Conservation (phyloP, 495 filamentous ascomycete genomes). For the Hypoxylon fuscum region DNA sequence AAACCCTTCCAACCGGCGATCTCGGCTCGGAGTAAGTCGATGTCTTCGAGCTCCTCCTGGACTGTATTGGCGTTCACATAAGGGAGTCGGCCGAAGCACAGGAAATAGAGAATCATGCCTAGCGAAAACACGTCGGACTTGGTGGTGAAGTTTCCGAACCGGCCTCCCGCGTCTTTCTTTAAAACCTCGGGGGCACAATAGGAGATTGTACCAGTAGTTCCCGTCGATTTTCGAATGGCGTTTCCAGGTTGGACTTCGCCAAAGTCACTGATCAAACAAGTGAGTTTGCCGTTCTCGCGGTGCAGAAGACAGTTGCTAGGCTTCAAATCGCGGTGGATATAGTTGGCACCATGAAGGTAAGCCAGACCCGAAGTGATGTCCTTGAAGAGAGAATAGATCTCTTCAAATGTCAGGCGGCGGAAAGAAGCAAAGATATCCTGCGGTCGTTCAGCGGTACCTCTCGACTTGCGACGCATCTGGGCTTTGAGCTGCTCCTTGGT, state of each 20-base stretch:
- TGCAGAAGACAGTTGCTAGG: conserved; percentile 96
- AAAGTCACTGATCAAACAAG: conserved; percentile 94
- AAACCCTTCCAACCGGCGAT: conserved; percentile 90
- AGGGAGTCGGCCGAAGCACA: conserved; percentile 91
- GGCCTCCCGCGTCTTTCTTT: conserved; percentile 71
- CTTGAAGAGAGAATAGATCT: conserved; percentile 96
- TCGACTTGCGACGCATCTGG: conserved; percentile 80
- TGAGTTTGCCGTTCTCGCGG: conserved; percentile 70
- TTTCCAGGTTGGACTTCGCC: conserved; percentile 91
- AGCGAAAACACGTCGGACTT: conserved; percentile 97
- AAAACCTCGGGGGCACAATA: conserved; percentile 98
- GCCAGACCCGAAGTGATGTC: conserved; percentile 93
- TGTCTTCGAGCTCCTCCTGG: conserved; percentile 91
- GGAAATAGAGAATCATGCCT: conserved; percentile 97
- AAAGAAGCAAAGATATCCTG: conserved; percentile 57
- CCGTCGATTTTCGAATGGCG: conserved; percentile 82
- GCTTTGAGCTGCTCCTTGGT: conserved; percentile 88
- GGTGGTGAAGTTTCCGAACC: conserved; percentile 88
- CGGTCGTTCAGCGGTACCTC: conserved; percentile 58
- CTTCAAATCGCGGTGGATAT: conserved; percentile 96
- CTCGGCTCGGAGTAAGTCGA: conserved; percentile 87
- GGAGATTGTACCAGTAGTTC: conserved; percentile 94
- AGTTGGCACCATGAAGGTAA: conserved; percentile 90
- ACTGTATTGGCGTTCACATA: conserved; percentile 84
- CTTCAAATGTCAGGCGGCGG: conserved; percentile 78